A percentile compares a stretch with the other conserved stretches of the same genome.
These are phyloP conservation scores for Aspergillus wentii DNA, from an alignment of 495 filamentous ascomycete species.

Conservation along the genomic window DNA sequence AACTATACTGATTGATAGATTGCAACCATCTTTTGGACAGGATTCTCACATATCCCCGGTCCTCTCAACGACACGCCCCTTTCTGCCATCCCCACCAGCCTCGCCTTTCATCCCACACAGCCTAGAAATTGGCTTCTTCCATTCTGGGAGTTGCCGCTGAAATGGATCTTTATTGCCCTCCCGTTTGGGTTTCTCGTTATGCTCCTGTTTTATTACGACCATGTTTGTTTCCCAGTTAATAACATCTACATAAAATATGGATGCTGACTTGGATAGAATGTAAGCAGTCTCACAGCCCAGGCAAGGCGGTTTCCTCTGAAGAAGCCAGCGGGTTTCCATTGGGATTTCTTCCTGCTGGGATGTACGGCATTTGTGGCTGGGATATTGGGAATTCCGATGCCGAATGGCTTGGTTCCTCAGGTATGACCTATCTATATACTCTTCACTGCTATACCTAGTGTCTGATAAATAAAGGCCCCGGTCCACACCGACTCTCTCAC, in stretches of 20 bases:
- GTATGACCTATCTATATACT: conserved; percentile 2
- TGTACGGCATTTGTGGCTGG: conserved; percentile 74
- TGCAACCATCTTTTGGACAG: conserved; percentile 73
- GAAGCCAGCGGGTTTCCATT: conserved; percentile 86
- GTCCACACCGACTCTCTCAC: conserved; percentile 65
- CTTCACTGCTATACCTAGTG: background rate
- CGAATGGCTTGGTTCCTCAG: conserved; percentile 83
- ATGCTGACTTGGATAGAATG: conserved; percentile 31
- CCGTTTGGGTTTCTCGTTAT: conserved; percentile 76
- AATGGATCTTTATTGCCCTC: conserved; percentile 70
- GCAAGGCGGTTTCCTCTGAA: conserved; percentile 77
- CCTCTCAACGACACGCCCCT: conserved; percentile 55
- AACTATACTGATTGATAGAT: conserved; percentile 22
- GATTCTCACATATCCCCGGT: conserved; percentile 67
- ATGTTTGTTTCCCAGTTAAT: conserved; percentile 28
- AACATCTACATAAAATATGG: background rate
- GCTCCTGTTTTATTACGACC: conserved; percentile 80
- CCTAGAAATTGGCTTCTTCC: conserved; percentile 69
- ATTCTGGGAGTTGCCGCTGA: conserved; percentile 71
- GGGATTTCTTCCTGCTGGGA: conserved; percentile 83
- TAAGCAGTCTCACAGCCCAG: conserved; percentile 71
- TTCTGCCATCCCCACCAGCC: conserved; percentile 55
- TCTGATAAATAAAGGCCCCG: conserved; percentile 45
- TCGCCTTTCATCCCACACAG: conserved; percentile 68
- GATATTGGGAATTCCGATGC: conserved; percentile 73